Evolutionary conservation across 208 protist species (phyloP), one percentile per base, ranked within the genome.

Genomic region (Trypanosoma cruzi): DNA sequence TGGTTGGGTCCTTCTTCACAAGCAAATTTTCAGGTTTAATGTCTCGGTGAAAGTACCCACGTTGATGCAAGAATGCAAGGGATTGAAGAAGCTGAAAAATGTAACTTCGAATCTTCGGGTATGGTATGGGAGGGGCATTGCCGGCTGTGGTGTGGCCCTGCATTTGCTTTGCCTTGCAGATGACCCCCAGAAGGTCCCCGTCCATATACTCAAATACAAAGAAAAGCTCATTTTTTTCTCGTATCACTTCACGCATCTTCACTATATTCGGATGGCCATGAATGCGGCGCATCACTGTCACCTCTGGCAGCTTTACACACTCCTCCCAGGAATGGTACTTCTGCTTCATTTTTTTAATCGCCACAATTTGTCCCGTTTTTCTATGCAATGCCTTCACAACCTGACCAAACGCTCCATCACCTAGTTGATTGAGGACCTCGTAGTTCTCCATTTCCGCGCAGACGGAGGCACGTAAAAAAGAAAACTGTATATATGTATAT

Each of bases 321-420:
- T 99, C 98, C 20, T 99, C 93, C 97, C 96, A 99, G 13, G 88
- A 93, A 76, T 96, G 98, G 71, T 96, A 99, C 79, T 98, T 98
- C 77, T 96, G 90, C 77, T 99, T 99, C 97, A 99, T 99, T 69
- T 97, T 97, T 77, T 99, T 99, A 36, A 99, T 99, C 22, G 98
- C 98, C 4, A 99, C 98, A 5, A 98, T 65, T 65, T 99, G 96
- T 10, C 89, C 89, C 0, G 81, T 99, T 34, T 94, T 77, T 31
- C 89, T 96, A 75, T 96, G 88, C 11, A 94, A 69, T 26, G 94
- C 97, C 75, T 97, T 98, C 3, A 92, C 75, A 18, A 99, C 98
- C 32, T 87, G 89, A 31, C 98, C 98, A 73, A 98, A 99, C 13
- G 97, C 97, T 31, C 98, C 98, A 83, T 99, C 97, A 22, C 98